These are phyloP conservation scores for Fusarium sp. DNA, from an alignment of 2,329 filamentous ascomycete genomes.

Conservation along the genomic window DNA sequence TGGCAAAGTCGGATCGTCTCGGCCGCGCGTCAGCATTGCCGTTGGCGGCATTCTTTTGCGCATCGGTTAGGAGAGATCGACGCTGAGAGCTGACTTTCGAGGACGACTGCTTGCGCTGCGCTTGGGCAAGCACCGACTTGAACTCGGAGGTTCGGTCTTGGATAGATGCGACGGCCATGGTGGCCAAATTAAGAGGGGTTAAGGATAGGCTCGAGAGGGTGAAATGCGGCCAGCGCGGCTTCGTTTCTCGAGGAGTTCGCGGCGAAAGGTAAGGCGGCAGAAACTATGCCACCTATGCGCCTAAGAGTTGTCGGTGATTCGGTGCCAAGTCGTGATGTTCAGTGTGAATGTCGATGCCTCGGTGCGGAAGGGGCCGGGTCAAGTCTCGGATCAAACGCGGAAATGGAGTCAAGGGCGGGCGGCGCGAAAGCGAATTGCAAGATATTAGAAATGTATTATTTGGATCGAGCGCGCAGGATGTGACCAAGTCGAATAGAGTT, in stretches of 20 bases:
- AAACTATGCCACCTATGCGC: constrained; percentile 24
- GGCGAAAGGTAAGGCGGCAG: constrained; percentile 6
- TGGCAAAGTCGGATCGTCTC: constrained; percentile 91
- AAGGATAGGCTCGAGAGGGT: constrained; percentile 36
- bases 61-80: constrained; percentile 83
- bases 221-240: constrained; percentile 56
- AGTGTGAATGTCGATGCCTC: constrained; percentile 17
- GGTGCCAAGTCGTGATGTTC: constrained; percentile 15
- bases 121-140: constrained; percentile 88
- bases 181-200: constrained; percentile 42
- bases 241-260: constrained; percentile 39
- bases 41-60: constrained; percentile 77
- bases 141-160: constrained; percentile 98
- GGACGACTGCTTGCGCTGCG: constrained; percentile 83
- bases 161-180: constrained; percentile 81
- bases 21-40: constrained; percentile 63
- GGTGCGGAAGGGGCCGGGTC: constrained; percentile 29
- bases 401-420: constrained; percentile 23
- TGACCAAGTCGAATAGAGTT: constrained; percentile 16
- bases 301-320: constrained; percentile 16
- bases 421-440: constrained; percentile 35
- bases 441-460: constrained; percentile 33
- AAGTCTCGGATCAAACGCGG: constrained; percentile 35
- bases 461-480: constrained; percentile 6
- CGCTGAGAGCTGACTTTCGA: constrained; percentile 85